These are phyloP conservation scores for Linum lewisii DNA, from an alignment of 345 rosid genomes.

Conservation along the genomic window DNA sequence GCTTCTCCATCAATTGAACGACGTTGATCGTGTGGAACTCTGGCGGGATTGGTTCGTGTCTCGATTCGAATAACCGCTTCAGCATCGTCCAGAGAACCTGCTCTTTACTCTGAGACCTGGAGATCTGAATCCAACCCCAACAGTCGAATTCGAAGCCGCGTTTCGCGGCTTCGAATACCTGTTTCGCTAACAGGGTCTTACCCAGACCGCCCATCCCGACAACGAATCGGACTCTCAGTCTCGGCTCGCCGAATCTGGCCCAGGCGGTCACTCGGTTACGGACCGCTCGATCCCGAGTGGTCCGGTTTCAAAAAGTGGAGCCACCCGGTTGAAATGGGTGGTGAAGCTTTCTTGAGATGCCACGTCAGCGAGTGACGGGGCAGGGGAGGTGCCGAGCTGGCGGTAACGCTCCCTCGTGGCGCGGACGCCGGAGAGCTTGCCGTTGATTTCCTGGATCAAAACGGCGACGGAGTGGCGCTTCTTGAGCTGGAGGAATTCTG, in stretches of 20 bases:
- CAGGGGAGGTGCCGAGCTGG: neutral
- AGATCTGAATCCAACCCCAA: conserved; percentile 1
- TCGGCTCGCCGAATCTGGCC: neutral
- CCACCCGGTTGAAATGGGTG: neutral
- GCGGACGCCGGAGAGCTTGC: neutral
- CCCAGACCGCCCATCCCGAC: conserved; percentile 7
- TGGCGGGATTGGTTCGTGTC: neutral
- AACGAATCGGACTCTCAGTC: neutral
- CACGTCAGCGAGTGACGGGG: neutral
- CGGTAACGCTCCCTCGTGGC: conserved; percentile 5
- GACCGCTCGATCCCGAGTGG: conserved; percentile 9
- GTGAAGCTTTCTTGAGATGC: neutral
- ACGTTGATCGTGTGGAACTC: neutral
- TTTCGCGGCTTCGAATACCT: neutral
- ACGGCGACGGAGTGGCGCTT: conserved; percentile 2
- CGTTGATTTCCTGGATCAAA: conserved; percentile 7
- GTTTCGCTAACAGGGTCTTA: neutral
- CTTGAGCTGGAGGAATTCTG: neutral
- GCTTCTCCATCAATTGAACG: neutral
- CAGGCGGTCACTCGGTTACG: neutral
- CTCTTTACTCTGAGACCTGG: neutral
- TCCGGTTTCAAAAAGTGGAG: conserved; percentile 6
- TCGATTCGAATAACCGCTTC: neutral
- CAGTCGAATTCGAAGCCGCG: neutral
- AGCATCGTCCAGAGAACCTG: neutral